phyloP scores from a whole-genome alignment of 441 rosid genomes.

The Kokia cookei region DNA sequence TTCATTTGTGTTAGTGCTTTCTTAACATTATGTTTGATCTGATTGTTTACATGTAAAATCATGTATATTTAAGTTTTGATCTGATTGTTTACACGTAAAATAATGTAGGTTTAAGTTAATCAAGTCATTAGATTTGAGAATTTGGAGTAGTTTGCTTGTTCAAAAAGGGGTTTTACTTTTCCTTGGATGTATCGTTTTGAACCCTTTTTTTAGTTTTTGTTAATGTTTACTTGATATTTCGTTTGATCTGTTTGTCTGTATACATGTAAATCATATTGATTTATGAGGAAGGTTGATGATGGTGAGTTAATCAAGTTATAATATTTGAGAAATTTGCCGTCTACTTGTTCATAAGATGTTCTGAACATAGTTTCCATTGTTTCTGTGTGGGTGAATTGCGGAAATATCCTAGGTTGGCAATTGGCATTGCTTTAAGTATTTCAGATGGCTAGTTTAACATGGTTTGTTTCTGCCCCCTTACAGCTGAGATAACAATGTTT shows the following conservation, averaged over 20 bases:
- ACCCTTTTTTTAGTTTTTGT: not conserved
- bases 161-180: not conserved
- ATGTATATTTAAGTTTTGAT: not conserved
- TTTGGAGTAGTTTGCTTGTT: not conserved
- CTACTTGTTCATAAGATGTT: too few species aligned
- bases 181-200: not conserved
- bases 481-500: conserved; percentile 83
- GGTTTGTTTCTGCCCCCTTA: not conserved
- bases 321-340: too few species aligned
- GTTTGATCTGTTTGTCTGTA: too few species aligned
- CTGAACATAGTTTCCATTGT: too few species aligned
- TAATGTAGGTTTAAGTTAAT: not conserved
- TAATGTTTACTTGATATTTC: too few species aligned
- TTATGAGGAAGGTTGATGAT: too few species aligned
- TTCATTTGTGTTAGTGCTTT: not conserved
- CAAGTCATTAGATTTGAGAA: not conserved
- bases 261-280: too few species aligned
- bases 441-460: not conserved
- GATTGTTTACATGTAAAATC: too few species aligned
- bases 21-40: too few species aligned
- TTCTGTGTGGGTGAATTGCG: not conserved
- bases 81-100: not conserved
- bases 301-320: too few species aligned
- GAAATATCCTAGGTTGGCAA: not conserved
- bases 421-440: not conserved